Evolutionary conservation across 371 early-diverging fungal genomes (phyloP).

Genomic region (Circinella umbellata): DNA sequence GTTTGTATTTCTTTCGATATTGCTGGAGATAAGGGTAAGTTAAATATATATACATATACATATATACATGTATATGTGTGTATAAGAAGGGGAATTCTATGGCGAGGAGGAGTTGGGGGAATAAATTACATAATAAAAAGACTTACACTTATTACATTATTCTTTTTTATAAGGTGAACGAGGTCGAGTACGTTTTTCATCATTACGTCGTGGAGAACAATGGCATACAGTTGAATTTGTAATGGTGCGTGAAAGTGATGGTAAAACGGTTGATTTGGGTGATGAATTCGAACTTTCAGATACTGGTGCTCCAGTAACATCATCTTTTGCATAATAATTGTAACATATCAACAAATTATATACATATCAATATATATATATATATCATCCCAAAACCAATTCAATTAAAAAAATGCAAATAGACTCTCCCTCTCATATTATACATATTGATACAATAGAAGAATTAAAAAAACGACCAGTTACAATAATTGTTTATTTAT

Average conservation of each 20-base stretch:
- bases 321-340: not conserved
- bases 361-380: not conserved
- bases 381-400: not conserved
- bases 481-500: not conserved
- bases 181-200: slow-evolving; percentile 50
- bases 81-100: too few species aligned
- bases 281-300: slow-evolving; percentile 37
- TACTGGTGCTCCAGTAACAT: slow-evolving; percentile 34
- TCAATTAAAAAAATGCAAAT: too few species aligned
- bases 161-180: slow-evolving; percentile 31
- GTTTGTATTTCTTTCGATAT: slow-evolving; percentile 65
- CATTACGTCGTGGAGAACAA: slow-evolving; percentile 36
- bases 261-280: slow-evolving; percentile 40
- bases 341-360: not conserved
- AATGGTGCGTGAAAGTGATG: slow-evolving; percentile 41
- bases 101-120: too few species aligned
- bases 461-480: too few species aligned
- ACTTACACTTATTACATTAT: not conserved
- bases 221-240: slow-evolving; percentile 49
- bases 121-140: too few species aligned
- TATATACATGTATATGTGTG: not conserved
- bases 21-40: slow-evolving; percentile 56
- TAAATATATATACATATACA: not conserved
- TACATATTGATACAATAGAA: too few species aligned
- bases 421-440: too few species aligned